phyloP scores from a whole-genome alignment of 2,329 filamentous ascomycete genomes.

The Colletotrichum shisoi region DNA sequence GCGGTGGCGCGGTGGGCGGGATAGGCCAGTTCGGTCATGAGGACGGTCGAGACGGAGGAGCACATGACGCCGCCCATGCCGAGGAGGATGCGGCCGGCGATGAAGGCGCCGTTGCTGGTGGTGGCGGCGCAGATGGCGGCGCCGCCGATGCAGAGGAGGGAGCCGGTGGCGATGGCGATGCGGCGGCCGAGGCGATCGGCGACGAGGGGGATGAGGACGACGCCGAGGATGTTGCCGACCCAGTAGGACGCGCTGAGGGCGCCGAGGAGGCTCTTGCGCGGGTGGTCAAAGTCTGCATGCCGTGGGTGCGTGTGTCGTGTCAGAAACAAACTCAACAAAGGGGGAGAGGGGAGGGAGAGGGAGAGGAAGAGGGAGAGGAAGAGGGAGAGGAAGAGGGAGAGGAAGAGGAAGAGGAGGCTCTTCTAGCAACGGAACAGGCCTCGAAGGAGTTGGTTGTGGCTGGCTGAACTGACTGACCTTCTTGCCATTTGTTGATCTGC shows the following conservation, averaged over 20 bases:
- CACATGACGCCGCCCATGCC: slow-evolving; percentile 54
- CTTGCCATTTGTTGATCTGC: slow-evolving; percentile 52
- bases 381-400: too few species aligned
- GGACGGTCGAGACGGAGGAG: slow-evolving; percentile 58
- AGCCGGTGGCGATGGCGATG: slow-evolving; percentile 46
- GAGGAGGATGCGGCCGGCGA: slow-evolving; percentile 52
- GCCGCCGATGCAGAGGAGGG: slow-evolving; percentile 47
- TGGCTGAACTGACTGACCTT: slow-evolving; percentile 39
- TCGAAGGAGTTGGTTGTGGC: neutral
- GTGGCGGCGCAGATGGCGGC: slow-evolving; percentile 53
- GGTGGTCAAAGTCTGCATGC: slow-evolving; percentile 45
- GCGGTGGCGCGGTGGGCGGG: slow-evolving; percentile 40
- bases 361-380: too few species aligned
- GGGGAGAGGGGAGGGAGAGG: too few species aligned
- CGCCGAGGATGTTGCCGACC: slow-evolving; percentile 52
- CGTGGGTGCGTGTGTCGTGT: neutral
- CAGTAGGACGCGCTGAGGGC: slow-evolving; percentile 54
- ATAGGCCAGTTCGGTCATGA: slow-evolving; percentile 49
- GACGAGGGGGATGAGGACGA: slow-evolving; percentile 47
- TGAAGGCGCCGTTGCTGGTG: slow-evolving; percentile 56
- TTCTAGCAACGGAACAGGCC: too few species aligned
- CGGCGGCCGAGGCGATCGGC: slow-evolving; percentile 47
- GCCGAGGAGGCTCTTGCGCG: slow-evolving; percentile 45
- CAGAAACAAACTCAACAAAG: neutral
- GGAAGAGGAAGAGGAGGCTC: too few species aligned